Evolutionary conservation across 345 rosid species (phyloP), one percentile per base, ranked within the genome.

Genomic region (Salix viminalis): DNA sequence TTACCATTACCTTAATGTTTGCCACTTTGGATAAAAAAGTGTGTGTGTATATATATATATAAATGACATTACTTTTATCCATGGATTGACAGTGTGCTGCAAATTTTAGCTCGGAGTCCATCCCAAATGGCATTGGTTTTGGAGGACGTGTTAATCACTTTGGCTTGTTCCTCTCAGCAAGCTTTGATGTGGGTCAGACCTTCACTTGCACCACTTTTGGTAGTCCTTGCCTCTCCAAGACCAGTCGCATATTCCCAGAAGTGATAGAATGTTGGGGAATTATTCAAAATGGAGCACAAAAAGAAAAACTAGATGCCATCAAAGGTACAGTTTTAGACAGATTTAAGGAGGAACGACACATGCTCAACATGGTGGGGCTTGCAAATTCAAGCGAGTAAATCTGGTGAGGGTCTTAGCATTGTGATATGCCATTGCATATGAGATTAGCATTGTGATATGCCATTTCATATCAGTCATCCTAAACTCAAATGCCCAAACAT

Each of bases 41-140:
- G 34, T 46, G 4, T 60, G 34, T 46, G 4, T 60, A 50, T 71
- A 28, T 46, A 2, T 60, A 12, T 50, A 48, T 4, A 19, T 46
- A 67, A 65, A 30, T 78, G 65, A 77, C 44, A n/a, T 73, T 61
- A 36, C 68, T 42, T 56, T 7, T 50, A 21, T 32, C 18, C n/a
- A 18, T 66, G 72, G 58, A 67, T 69, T 60, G 24, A 84, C 89
- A 93, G 99, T 91, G 97, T 86, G 99, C 91, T 60, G 88, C 77
- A 30, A 93, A 90, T 83, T 95, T 93, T 85, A 88, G 88, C 65
- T 91, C 97, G n/a, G 97, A 91, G 77, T 88, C 82, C 76, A 90
- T 95, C 76, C 97, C 99, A n/a, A 93, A 93, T 65, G 97, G 99
- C 46, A 88, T 95, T 65, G 99, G 97, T 24, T 91, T 91, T 42